These are phyloP conservation scores for Aspergillus haitiensis DNA, from an alignment of 495 filamentous ascomycete genomes.

Conservation along the genomic window DNA sequence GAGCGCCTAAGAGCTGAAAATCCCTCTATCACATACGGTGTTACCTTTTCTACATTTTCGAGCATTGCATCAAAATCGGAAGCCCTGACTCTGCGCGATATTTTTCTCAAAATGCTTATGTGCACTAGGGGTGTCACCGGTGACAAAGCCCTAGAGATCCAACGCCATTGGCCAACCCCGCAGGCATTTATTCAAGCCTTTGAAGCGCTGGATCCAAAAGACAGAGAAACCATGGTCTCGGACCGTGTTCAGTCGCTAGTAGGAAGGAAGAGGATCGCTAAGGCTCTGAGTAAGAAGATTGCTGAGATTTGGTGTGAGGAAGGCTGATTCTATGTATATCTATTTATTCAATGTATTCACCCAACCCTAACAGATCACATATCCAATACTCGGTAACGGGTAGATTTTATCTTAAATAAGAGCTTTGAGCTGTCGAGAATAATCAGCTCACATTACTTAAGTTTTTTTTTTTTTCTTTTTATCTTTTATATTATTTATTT, in stretches of 20 bases:
- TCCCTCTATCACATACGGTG: conserved; percentile 56
- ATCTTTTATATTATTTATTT: too few species aligned
- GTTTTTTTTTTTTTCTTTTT: too few species aligned
- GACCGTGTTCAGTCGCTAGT: conserved; percentile 55
- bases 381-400: too few species aligned
- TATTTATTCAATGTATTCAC: neutral
- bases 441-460: too few species aligned
- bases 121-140: conserved; percentile 73
- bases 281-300: conserved; percentile 64
- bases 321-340: conserved; percentile 13
- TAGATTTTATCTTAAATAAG: too few species aligned
- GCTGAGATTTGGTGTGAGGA: conserved; percentile 68
- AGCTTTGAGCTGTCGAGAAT: too few species aligned
- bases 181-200: conserved; percentile 67
- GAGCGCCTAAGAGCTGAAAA: conserved; percentile 52
- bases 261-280: conserved; percentile 67
- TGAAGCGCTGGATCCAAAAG: conserved; percentile 52
- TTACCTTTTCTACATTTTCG: conserved; percentile 72
- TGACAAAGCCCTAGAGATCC: conserved; percentile 81
- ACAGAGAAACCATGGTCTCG: conserved; percentile 51
- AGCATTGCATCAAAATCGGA: conserved; percentile 73
- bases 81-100: conserved; percentile 67
- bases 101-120: conserved; percentile 88
- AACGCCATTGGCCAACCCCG: conserved; percentile 72
- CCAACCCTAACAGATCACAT: too few species aligned